Percentiles rank a stretch among this genome's conserved stretches.
These are phyloP conservation scores for Aspergillus conjunctus DNA, from an alignment of 495 filamentous ascomycete genomes.

Conservation along the genomic window DNA sequence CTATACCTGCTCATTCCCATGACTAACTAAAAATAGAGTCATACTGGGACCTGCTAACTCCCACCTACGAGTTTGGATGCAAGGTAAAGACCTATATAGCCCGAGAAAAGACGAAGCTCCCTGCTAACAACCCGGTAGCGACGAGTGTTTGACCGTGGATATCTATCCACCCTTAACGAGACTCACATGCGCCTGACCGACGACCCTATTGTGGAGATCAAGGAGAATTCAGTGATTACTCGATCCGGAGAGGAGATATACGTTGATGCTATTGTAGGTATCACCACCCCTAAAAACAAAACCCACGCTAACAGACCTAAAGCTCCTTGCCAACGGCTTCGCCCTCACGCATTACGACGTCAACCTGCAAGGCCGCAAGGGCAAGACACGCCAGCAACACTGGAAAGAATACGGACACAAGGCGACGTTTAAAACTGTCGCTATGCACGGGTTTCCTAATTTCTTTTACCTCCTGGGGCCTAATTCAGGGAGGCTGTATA, in stretches of 20 bases:
- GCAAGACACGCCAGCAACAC: constrained; percentile 17
- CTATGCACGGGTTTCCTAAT: constrained; percentile 33
- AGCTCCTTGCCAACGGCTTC: constrained; percentile 24
- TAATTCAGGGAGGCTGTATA: constrained; percentile 31
- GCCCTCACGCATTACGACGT: constrained; percentile 16
- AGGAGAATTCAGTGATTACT: constrained; percentile 8
- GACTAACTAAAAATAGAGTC: constrained; percentile 1
- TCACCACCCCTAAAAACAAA: neutral
- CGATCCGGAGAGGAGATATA: constrained; percentile 6
- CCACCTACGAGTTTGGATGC: constrained; percentile 22
- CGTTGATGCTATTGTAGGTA: constrained; percentile 22
- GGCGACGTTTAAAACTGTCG: constrained; percentile 27
- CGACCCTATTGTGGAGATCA: constrained; percentile 18
- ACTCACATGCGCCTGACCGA: constrained; percentile 19
- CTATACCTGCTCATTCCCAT: neutral
- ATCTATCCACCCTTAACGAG: constrained; percentile 25
- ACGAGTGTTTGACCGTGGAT: constrained; percentile 27
- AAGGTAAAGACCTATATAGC: constrained; percentile 13
- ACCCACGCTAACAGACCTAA: neutral
- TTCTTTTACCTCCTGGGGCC: constrained; percentile 33
- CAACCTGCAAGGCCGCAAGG: constrained; percentile 12
- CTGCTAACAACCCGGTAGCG: constrained; percentile 4
- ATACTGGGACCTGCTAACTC: constrained; percentile 21
- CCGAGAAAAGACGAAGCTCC: neutral
- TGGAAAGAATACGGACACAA: constrained; percentile 22